phyloP scores from a whole-genome alignment of 2,329 filamentous ascomycete species.

The Alternaria arborescens region DNA sequence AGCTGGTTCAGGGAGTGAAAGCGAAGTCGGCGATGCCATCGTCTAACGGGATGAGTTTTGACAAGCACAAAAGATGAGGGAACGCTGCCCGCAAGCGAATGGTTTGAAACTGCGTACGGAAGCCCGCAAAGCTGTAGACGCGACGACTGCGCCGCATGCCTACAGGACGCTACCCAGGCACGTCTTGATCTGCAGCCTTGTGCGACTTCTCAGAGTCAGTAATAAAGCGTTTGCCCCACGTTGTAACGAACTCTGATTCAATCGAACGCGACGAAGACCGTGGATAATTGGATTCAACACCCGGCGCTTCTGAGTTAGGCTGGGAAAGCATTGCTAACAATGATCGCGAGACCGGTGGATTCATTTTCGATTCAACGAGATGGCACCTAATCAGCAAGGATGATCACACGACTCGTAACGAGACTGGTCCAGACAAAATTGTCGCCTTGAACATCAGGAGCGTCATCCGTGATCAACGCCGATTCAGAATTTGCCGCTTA shows the following conservation, averaged over 20 bases:
- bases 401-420: background rate
- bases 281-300: background rate
- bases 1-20: background rate
- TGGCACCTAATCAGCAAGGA: no score
- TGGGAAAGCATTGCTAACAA: background rate
- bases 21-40: background rate
- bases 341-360: background rate
- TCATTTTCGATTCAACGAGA: background rate
- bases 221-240: background rate
- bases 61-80: background rate
- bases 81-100: background rate
- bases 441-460: conserved; percentile 11
- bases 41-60: background rate
- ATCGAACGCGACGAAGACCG: background rate
- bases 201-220: background rate
- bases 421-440: background rate
- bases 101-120: background rate
- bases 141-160: background rate
- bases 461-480: conserved; percentile 10
- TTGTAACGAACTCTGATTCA: background rate
- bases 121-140: background rate
- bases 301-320: background rate
- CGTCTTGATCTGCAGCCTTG: background rate
- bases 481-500: background rate
- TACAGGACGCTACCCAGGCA: background rate